Evolutionary conservation across 306 rosid species (phyloP), one percentile per base, ranked within the genome.

Genomic region (Sindora glabra): DNA sequence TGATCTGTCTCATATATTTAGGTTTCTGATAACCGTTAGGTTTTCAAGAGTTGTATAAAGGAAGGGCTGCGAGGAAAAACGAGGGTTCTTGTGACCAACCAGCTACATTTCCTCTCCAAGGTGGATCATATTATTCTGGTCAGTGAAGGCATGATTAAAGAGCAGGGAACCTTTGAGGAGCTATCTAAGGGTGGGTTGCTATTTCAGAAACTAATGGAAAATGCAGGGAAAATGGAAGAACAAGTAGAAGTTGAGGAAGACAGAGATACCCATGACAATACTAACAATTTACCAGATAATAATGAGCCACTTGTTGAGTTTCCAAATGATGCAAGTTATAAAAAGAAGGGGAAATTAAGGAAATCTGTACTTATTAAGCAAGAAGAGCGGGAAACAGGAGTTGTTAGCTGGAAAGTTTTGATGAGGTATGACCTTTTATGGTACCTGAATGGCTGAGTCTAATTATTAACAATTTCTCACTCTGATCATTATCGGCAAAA

Each of bases 121-220:
- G 91, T 90, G 71, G 97, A 90, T 41, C 78, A 74, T 65, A 79
- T 90, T 54, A 71, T 90, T 59, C 59, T 90, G 24, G 75, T 90
- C 44, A 76, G 68, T 46, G 88, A 87, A 13, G 96, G 97, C 32
- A 69, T 32, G 67, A 49, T 90, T 63, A 74, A 71, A 69, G 97
- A 83, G 74, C 78, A 81, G 15, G 97, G 97, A 70, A 87, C 95
- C 59, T 90, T 83, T 59, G 94, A 85, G 78, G 90, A 90, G 76
- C 77, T 90, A 46, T 76, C 90, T n/a, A 65, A 78, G 70, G 63
- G 56, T 62, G 84, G 97, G 27, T 47, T 9, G 46, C 70, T 85
- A 56, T 90, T 90, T 81, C 94, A 90, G 63, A 87, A 83, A 67
- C 89, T 87, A 38, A 90, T 90, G 94, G 91, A 87, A 71, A 87